Percentiles rank a stretch among this genome's conserved stretches.
Conservation (phyloP, 176 grass and related monocot genomes). For the Dendrocalamus sinicus region DNA sequence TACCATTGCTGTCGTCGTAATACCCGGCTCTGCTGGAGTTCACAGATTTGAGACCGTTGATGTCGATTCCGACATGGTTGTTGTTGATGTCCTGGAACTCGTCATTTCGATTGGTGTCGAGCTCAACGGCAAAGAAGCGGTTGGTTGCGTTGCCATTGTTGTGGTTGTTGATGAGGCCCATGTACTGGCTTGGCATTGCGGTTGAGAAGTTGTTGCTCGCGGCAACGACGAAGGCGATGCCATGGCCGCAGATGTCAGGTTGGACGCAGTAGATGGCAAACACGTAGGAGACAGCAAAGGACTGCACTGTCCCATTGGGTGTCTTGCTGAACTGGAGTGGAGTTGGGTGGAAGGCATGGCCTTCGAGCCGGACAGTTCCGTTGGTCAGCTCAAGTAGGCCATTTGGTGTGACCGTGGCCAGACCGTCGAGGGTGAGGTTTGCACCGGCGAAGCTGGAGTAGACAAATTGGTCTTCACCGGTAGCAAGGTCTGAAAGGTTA, state of each 20-base stretch:
- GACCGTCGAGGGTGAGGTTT: constrained; percentile 3
- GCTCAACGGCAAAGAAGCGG: constrained; percentile 41
- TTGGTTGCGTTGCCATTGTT: constrained; percentile 36
- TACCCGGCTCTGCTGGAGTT: background rate
- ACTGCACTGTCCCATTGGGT: background rate
- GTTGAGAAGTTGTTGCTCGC: constrained; percentile 24
- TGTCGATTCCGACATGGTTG: constrained; percentile 5
- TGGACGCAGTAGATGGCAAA: constrained; percentile 38
- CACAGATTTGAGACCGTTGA: constrained; percentile 16
- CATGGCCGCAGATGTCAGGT: constrained; percentile 8
- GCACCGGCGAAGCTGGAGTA: background rate
- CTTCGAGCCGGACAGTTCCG: background rate
- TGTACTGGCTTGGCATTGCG: constrained; percentile 12
- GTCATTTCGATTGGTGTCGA: constrained; percentile 11
- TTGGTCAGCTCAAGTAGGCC: constrained; percentile 23
- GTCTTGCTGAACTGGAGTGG: background rate
- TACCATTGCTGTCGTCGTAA: background rate
- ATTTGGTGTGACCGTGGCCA: background rate
- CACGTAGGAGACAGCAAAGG: constrained; percentile 32
- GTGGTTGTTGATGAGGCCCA: constrained; percentile 39
- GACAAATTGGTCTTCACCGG: background rate
- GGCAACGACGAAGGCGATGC: constrained; percentile 19
- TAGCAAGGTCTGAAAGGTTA: background rate
- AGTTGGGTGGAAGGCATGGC: constrained; percentile 25
- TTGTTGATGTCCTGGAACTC: constrained; percentile 41